Conservation (phyloP, 805 yeast species). For the Deakozyma indianensis region DNA sequence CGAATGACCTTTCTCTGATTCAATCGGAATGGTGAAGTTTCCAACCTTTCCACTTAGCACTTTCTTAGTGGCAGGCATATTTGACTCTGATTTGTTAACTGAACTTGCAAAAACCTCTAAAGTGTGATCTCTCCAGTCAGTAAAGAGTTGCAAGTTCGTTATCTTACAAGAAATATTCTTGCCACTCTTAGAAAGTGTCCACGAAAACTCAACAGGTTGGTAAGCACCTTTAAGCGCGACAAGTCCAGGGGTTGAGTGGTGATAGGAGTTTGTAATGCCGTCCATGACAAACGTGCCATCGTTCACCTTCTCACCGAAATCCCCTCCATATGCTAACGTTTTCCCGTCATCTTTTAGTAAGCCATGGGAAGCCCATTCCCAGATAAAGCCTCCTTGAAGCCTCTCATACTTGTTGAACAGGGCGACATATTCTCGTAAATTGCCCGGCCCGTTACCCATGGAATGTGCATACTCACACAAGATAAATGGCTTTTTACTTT, state of each 20-base stretch:
- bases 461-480: conserved; percentile 27
- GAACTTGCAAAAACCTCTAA: not conserved
- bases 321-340: conserved; percentile 24
- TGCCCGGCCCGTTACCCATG: conserved; percentile 28
- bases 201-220: conserved; percentile 17
- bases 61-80: not conserved
- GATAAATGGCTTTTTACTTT: conserved; percentile 19
- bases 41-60: not conserved
- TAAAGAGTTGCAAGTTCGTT: conserved; percentile 6
- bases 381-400: conserved; percentile 25
- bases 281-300: conserved; percentile 27
- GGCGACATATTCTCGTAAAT: conserved; percentile 21
- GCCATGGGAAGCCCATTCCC: conserved; percentile 30
- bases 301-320: conserved; percentile 23
- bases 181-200: not conserved
- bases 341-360: conserved; percentile 9
- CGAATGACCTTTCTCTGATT: not conserved
- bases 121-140: conserved; percentile 3
- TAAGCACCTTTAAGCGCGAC: conserved; percentile 21
- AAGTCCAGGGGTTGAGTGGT: conserved; percentile 24
- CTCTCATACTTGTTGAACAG: conserved; percentile 18
- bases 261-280: conserved; percentile 21
- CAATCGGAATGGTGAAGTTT: not conserved
- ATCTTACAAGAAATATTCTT: not conserved
- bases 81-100: not conserved